These are phyloP conservation scores for Acanthamoeba healyi DNA, from an alignment of 208 protist genomes.

Conservation along the genomic window DNA sequence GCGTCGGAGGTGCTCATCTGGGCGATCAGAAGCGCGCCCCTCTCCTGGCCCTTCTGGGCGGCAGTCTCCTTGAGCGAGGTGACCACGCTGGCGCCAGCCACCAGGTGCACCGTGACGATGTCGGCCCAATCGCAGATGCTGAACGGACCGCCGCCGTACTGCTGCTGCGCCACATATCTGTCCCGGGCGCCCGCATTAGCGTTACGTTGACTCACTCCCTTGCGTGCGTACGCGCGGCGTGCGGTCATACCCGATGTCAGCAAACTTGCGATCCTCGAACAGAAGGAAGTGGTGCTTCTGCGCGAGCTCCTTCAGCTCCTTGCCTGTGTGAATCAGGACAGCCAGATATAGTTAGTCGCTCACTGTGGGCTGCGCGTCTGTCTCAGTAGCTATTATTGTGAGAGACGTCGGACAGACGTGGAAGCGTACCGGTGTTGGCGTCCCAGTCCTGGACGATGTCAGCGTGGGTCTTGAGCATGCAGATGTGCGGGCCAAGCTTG, in stretches of 20 bases:
- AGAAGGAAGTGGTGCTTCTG: constrained; percentile 92
- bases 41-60: constrained; percentile 71
- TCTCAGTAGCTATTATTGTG: background rate
- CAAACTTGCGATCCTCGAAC: constrained; percentile 95
- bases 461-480: constrained; percentile 92
- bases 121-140: constrained; percentile 90
- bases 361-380: no score
- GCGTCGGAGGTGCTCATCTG: constrained; percentile 75
- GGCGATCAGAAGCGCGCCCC: constrained; percentile 70
- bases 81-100: constrained; percentile 80
- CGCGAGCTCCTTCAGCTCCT: constrained; percentile 79
- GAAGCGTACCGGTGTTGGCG: constrained; percentile 48
- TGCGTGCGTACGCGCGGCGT: background rate
- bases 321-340: background rate
- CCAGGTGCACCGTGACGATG: constrained; percentile 87
- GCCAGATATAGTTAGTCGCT: background rate
- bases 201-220: no score
- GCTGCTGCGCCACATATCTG: constrained; percentile 80
- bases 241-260: constrained; percentile 92
- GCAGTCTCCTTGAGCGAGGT: constrained; percentile 56
- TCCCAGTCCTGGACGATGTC: constrained; percentile 90
- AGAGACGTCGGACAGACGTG: no score
- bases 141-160: constrained; percentile 91
- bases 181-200: no score
- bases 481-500: constrained; percentile 87